Evolutionary conservation across 1,284 basidiomycete genomes (phyloP).

Genomic region (Sparassis latifolia): DNA sequence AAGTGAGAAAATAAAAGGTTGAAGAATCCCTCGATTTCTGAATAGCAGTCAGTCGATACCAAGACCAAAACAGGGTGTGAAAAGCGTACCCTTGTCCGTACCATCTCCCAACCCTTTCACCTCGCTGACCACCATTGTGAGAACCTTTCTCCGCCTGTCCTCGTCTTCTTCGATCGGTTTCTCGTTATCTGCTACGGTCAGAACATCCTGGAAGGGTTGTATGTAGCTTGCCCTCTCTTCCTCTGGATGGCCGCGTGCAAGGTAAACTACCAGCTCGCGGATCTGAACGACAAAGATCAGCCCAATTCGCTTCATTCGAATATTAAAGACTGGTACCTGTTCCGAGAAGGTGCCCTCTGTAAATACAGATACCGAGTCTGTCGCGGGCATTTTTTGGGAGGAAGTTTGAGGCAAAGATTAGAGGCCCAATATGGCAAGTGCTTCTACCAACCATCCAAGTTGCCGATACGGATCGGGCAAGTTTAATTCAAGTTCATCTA

Average conservation of each 20-base stretch:
- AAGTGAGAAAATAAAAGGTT: constrained; percentile 73
- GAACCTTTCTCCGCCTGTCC: constrained; percentile 42
- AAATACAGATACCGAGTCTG: constrained; percentile 81
- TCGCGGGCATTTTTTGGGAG: constrained; percentile 27
- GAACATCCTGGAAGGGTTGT: constrained; percentile 59
- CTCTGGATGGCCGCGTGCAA: constrained; percentile 62
- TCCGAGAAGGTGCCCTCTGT: constrained; percentile 86
- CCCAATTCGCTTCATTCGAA: not conserved
- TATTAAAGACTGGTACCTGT: constrained; percentile 45
- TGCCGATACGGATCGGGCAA: no score
- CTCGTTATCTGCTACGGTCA: constrained; percentile 48
- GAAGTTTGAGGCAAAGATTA: not conserved
- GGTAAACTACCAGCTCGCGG: constrained; percentile 74
- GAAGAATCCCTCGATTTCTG: constrained; percentile 85
- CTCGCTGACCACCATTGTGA: constrained; percentile 52
- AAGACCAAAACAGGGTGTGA: not conserved
- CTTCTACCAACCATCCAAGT: no score
- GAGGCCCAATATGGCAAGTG: no score
- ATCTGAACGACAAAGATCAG: constrained; percentile 39
- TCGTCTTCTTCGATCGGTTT: constrained; percentile 49
- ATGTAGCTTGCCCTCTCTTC: constrained; percentile 59
- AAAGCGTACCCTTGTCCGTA: constrained; percentile 57
- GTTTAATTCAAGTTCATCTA: no score
- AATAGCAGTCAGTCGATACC: constrained; percentile 1
- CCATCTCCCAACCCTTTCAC: constrained; percentile 70